A percentile compares a stretch with the other conserved stretches of the same genome.
phyloP scores from a whole-genome alignment of 768 basidiomycete genomes.

The Gloeophyllum trabeum region DNA sequence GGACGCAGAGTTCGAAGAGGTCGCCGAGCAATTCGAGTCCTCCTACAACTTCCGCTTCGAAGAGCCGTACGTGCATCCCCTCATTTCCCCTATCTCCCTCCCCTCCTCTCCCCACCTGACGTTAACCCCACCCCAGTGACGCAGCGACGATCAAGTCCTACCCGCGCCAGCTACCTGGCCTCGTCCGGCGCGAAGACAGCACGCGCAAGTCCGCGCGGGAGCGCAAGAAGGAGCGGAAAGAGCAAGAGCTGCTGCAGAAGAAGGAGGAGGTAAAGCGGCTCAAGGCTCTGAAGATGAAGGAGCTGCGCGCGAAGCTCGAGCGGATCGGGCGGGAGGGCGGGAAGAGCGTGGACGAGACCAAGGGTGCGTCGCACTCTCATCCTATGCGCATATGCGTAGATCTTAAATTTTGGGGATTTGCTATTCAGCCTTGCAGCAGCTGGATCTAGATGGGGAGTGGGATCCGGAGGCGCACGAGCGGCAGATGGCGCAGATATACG shows the following conservation, averaged over 20 bases:
- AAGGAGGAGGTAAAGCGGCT: conserved; percentile 76
- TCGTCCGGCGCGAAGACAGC: conserved; percentile 63
- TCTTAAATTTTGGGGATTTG: conserved; percentile 4
- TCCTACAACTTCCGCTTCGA: conserved; percentile 98
- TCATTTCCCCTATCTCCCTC: too few relatives aligned
- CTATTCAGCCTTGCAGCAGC: conserved; percentile 41
- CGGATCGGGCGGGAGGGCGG: conserved; percentile 65
- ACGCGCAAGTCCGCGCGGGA: conserved; percentile 80
- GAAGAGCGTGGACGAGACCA: conserved; percentile 24
- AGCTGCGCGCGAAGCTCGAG: conserved; percentile 67
- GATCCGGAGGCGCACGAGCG: conserved; percentile 76
- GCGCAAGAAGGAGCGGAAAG: conserved; percentile 66
- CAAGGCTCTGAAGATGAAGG: conserved; percentile 77
- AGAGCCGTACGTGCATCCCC: conserved; percentile 65
- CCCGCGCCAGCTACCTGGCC: conserved; percentile 59
- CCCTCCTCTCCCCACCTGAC: too few relatives aligned
- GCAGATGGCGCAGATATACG: conserved; percentile 73
- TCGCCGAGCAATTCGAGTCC: conserved; percentile 87
- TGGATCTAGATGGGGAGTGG: conserved; percentile 91
- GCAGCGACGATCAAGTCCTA: conserved; percentile 58
- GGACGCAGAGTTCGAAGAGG: conserved; percentile 80
- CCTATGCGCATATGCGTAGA: too few relatives aligned
- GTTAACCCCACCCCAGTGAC: conserved; percentile 28
- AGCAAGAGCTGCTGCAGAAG: conserved; percentile 60
- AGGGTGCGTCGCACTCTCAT: conserved; percentile 9